Base-by-base conservation (phyloP, 192 early-diverging fungal genomes). In the Podochytrium sp. region DNA sequence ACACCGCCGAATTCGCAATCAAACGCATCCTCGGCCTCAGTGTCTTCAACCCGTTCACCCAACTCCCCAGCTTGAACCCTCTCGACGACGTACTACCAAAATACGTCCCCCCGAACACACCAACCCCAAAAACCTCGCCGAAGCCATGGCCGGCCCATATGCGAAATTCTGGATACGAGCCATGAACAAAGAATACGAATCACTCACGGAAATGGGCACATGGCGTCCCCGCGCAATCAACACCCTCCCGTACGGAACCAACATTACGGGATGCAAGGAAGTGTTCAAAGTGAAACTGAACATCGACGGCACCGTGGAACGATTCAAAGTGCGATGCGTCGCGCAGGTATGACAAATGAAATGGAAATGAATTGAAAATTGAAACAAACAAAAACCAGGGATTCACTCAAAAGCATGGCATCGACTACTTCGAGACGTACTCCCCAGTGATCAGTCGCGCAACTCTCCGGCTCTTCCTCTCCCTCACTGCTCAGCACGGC, bases 291-390 rank as follows among this genome's bases (percentile, higher is more conserved):
- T 35, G 6, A 80, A 80, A 51, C 27, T 51, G n/a, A 53, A 78
- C 34, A 18, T 63, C 4, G 52, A 40, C 35, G 76, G 79, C 10
- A 32, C 6, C 20, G 27, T 68, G 0, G 37, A 20, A 25, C 1
- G 76, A 3, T 74, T 61, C 40, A 78, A 78, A 51, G 79, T 71
- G 3, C 43, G 76, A 23, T 64, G 78, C n/a, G 76, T 78, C 0
- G 79, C 10, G 29, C 6, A n/a, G n/a, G n/a, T n/a, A n/a, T n/a
- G n/a, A n/a, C n/a, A n/a, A n/a, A n/a, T n/a, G n/a, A n/a, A n/a
- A n/a, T n/a, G n/a, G n/a, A n/a, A n/a, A n/a, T n/a, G n/a, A n/a
- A n/a, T n/a, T n/a, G n/a, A n/a, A n/a, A n/a, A n/a, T n/a, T n/a
- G n/a, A n/a, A n/a, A n/a, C n/a, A n/a, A n/a, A n/a, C n/a, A n/a